Evolutionary conservation across 805 yeast species (phyloP).

Genomic region (Wickerhamiella brachini): DNA sequence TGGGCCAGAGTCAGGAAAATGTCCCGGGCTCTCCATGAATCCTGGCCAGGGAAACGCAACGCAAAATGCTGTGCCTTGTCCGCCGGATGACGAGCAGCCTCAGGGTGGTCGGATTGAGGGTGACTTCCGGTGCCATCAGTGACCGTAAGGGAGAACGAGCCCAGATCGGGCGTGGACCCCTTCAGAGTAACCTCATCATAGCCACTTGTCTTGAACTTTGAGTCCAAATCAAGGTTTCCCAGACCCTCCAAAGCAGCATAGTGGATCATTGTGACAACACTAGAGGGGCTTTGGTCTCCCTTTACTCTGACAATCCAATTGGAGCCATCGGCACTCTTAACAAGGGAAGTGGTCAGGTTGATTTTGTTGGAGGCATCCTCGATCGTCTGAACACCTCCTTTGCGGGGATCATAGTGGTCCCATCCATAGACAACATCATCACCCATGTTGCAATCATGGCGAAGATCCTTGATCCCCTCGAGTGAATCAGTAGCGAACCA

Average conservation of each 20-base stretch:
- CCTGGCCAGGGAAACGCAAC: conserved; percentile 54
- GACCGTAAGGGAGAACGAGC: conserved; percentile 47
- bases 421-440: conserved; percentile 72
- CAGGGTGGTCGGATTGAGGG: conserved; percentile 39
- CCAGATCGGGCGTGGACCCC: conserved; percentile 53
- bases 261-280: conserved; percentile 52
- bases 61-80: conserved; percentile 50
- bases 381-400: conserved; percentile 72
- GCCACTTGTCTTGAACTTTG: conserved; percentile 17
- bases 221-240: conserved; percentile 23
- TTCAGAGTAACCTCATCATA: conserved; percentile 28
- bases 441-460: conserved; percentile 64
- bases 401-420: conserved; percentile 75
- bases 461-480: conserved; percentile 38
- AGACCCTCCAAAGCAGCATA: conserved; percentile 68
- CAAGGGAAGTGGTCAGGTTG: conserved; percentile 55
- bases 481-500: conserved; percentile 65
- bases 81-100: conserved; percentile 16
- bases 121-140: conserved; percentile 35
- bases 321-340: conserved; percentile 58
- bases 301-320: conserved; percentile 64
- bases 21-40: conserved; percentile 68
- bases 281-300: conserved; percentile 38
- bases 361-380: conserved; percentile 52
- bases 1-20: conserved; percentile 55